phyloP scores from a whole-genome alignment of 352 stramenopile genomes.

The Phytophthora megakarya region DNA sequence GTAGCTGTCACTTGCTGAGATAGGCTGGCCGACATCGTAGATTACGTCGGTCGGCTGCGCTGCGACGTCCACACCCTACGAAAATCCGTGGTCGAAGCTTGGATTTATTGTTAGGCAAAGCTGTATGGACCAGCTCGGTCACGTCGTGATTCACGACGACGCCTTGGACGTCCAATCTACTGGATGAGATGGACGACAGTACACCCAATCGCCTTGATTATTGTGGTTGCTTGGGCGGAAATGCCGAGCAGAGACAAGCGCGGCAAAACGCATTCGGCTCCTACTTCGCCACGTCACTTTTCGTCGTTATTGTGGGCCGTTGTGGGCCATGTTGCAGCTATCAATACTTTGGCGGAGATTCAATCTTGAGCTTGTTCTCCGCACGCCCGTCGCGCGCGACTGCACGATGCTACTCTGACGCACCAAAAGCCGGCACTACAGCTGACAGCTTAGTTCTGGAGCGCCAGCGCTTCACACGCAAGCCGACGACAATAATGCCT shows the following conservation, averaged over 20 bases:
- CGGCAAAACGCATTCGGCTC: neutral
- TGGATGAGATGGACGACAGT: slow-evolving; percentile 5
- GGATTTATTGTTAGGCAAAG: neutral
- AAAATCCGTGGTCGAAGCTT: neutral
- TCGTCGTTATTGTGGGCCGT: neutral
- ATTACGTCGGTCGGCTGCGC: neutral
- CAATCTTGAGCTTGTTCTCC: slow-evolving; percentile 9
- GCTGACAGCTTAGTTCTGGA: slow-evolving; percentile 2
- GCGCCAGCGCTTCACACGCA: neutral
- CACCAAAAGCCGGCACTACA: slow-evolving; percentile 21
- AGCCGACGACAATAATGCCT: slow-evolving; percentile 21
- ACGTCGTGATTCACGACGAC: neutral
- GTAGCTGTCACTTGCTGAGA: neutral
- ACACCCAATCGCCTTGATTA: slow-evolving; percentile 19
- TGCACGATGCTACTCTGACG: slow-evolving; percentile 21
- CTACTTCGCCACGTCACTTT: neutral
- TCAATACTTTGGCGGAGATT: neutral
- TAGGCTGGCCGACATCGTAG: neutral
- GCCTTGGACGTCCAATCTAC: slow-evolving; percentile 12
- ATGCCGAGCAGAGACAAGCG: slow-evolving; percentile 18
- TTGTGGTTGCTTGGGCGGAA: neutral
- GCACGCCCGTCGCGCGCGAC: slow-evolving; percentile 20
- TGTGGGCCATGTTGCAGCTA: neutral
- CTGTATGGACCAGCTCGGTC: slow-evolving; percentile 18
- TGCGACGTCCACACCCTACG: neutral